Base-by-base conservation (phyloP, 768 basidiomycete species). In the Lactarius sp. region DNA sequence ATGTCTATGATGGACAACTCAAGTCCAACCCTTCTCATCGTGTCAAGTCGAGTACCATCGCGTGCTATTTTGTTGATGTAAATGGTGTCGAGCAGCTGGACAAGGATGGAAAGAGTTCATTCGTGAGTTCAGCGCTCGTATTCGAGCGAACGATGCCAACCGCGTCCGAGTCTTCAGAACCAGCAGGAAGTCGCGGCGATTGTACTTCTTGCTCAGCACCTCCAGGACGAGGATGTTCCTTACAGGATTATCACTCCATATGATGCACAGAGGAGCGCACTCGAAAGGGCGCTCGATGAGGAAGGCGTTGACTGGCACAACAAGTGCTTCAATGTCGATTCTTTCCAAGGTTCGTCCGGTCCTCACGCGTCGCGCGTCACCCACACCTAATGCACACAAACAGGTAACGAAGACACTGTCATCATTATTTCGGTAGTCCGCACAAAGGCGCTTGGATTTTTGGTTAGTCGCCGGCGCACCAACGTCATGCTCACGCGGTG, bases 401-500 rank as follows among this genome's bases (percentile, higher is more conserved):
- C 66, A 92, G 92, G 91, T 12, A 92, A 93, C 79, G 92, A 94
- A 70, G 87, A 87, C 58, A 85, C 92, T 59, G 83, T 82, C 36
- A 86, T 92, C 52, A 79, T 92, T 62, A 79, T 92, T 52, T 91
- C 90, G 7, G 66, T 88, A 16, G 88, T 89, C 6, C 80, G 89
- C 31, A 80, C 88, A 0, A 74, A 73, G 39, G 79, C 77, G 4
- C 75, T 87, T 52, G 92, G 91, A 5, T 94, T 94, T 67, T 76
- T 94, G 39, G 70, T 73, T 14, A 85, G 85, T 69, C 67, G 79
- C 10, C 80, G 86, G 34, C 80, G 92, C 18, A 86, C 88, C 58
- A 93, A 94, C 85, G 91, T 94, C 62, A 92, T 94, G 90, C 84
- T 93, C 8, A 87, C 85, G 52, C 83, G 92, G 42, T 91, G 87